Percentiles rank a stretch among this genome's conserved stretches.
phyloP scores from a whole-genome alignment of 2,329 filamentous ascomycete species.

The Sclerotinia minor region DNA sequence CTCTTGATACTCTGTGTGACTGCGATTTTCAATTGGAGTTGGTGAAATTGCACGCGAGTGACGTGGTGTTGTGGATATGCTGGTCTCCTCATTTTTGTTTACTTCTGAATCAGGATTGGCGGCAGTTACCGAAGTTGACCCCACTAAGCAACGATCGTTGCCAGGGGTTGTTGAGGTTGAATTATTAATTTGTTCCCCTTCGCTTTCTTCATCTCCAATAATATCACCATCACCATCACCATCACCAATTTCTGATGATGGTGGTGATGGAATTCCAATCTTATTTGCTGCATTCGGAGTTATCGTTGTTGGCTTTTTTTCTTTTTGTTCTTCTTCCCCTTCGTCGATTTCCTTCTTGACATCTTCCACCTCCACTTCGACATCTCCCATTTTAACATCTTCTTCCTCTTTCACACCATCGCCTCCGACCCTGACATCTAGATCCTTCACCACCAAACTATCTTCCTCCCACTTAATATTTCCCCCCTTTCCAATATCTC shows the following conservation, averaged over 20 bases:
- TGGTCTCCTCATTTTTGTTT: constrained; percentile 24
- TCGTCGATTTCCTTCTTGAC: background rate
- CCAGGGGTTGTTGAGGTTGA: constrained; percentile 12
- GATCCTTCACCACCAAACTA: background rate
- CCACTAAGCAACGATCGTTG: constrained; percentile 26
- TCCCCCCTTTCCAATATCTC: background rate
- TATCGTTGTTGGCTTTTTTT: background rate
- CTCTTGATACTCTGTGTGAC: constrained; percentile 12
- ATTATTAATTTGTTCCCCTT: constrained; percentile 8
- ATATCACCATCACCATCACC: background rate
- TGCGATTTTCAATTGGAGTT: constrained; percentile 19
- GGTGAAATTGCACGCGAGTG: constrained; percentile 22
- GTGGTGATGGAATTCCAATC: constrained; percentile 14
- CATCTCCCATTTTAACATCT: background rate
- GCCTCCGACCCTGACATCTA: constrained; percentile 8
- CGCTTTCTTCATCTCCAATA: constrained; percentile 6
- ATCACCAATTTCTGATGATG: constrained; percentile 19
- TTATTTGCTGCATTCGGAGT: background rate
- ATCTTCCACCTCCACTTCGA: background rate
- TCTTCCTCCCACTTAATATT: background rate
- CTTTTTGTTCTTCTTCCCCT: background rate
- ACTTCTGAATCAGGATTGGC: constrained; percentile 23
- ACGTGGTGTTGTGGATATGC: constrained; percentile 24
- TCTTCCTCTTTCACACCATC: background rate
- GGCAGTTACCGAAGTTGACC: constrained; percentile 16